Conservation (phyloP, 78 protist species). For the Creolimax fragrantissima region DNA sequence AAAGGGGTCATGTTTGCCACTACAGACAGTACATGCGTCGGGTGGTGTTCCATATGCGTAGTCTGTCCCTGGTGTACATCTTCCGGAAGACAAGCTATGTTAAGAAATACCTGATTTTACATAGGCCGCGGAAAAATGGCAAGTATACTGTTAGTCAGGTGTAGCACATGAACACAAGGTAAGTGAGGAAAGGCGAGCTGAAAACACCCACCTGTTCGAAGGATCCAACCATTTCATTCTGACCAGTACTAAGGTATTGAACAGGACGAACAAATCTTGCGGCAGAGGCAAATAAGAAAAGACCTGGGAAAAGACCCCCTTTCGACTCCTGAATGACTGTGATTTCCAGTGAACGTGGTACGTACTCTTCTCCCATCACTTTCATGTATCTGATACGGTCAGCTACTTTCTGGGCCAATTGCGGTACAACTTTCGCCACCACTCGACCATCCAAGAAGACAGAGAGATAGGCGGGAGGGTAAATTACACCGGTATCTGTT, state of each 20-base stretch:
- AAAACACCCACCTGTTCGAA: conserved; percentile 69
- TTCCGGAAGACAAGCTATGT: conserved; percentile 57
- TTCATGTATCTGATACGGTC: conserved; percentile 10
- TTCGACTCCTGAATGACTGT: neutral
- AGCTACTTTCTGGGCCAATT: neutral
- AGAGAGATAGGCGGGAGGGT: neutral
- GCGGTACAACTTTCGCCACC: neutral
- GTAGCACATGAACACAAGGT: neutral
- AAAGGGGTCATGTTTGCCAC: conserved; percentile 94
- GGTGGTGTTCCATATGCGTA: conserved; percentile 71
- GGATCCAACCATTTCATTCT: conserved; percentile 77
- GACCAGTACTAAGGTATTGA: conserved; percentile 26
- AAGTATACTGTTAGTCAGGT: neutral
- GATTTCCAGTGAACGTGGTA: conserved; percentile 17
- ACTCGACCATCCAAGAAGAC: conserved; percentile 36
- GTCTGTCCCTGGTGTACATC: conserved; percentile 42
- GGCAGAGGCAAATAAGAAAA: conserved; percentile 53
- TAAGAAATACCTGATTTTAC: conserved; percentile 49
- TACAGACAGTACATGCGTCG: conserved; percentile 69
- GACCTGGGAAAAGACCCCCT: neutral
- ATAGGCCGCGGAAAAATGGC: neutral
- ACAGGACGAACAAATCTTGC: conserved; percentile 91
- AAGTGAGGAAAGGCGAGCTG: neutral
- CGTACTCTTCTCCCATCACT: neutral
- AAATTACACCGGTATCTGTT: neutral